Conservation (phyloP, 2,329 filamentous ascomycete genomes). For the Didymosphaeria variabile region DNA sequence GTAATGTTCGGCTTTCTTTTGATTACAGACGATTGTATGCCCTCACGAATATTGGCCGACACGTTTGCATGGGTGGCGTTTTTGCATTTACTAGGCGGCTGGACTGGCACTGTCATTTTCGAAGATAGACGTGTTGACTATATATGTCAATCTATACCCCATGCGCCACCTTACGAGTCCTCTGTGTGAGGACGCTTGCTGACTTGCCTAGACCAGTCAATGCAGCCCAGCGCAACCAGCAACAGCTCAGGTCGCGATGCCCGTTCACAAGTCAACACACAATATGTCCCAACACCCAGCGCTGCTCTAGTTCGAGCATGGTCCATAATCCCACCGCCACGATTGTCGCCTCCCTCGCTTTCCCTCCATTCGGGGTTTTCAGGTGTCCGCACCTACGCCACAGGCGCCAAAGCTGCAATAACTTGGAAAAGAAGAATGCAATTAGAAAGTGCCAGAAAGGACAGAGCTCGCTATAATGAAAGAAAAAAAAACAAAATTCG, state of each 20-base stretch:
- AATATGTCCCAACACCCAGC: not conserved
- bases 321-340: conserved; percentile 16
- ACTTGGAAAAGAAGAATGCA: not conserved
- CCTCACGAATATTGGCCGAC: conserved; percentile 32
- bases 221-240: not conserved
- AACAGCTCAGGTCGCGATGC: not conserved
- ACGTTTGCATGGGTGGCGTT: conserved; percentile 44
- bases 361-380: not conserved
- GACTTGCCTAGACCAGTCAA: conserved; percentile 29
- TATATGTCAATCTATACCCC: conserved; percentile 43
- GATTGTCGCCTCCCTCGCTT: conserved; percentile 9
- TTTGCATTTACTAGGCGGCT: conserved; percentile 13
- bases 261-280: not conserved
- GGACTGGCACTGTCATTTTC: conserved; percentile 27
- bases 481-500: too few species aligned
- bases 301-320: conserved; percentile 20
- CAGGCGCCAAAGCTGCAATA: not conserved
- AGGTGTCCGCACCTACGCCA: conserved; percentile 4
- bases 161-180: conserved; percentile 6
- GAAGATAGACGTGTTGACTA: conserved; percentile 25
- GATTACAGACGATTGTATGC: conserved; percentile 32
- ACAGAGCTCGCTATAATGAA: too few species aligned
- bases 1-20: conserved; percentile 65
- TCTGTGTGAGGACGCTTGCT: conserved; percentile 37
- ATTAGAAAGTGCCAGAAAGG: too few species aligned